These are phyloP conservation scores for Zoysia matrella DNA, from an alignment of 202 grass and related monocot species.

Conservation along the genomic window DNA sequence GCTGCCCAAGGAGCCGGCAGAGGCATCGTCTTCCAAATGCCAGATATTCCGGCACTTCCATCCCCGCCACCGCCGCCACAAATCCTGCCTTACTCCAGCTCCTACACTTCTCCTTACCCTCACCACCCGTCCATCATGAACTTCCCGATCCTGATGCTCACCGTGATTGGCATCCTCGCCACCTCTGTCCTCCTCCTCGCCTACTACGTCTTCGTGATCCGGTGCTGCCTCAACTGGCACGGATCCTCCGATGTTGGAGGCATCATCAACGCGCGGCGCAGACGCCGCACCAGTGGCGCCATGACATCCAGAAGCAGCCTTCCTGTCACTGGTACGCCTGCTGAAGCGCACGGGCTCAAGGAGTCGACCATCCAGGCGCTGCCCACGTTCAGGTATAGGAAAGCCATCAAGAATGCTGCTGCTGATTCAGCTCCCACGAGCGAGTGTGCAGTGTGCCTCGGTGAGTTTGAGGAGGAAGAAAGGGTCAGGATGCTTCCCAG, in stretches of 20 bases:
- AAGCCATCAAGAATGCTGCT: background rate
- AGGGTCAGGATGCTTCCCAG: constrained; percentile 68
- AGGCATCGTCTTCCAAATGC: constrained; percentile 9
- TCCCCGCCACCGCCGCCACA: background rate
- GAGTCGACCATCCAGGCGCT: constrained; percentile 55
- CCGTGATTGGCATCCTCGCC: constrained; percentile 71
- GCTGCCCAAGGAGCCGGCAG: background rate
- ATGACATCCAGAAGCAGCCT: background rate
- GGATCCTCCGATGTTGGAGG: background rate
- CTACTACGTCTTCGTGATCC: constrained; percentile 93
- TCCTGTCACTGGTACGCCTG: background rate
- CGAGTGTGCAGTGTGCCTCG: constrained; percentile 79
- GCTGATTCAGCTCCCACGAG: background rate
- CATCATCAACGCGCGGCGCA: background rate
- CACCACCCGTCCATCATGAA: constrained; percentile 41
- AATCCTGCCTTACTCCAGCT: background rate
- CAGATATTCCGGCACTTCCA: background rate
- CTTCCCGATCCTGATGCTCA: constrained; percentile 74
- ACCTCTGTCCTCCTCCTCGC: constrained; percentile 70
- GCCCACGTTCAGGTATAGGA: constrained; percentile 64
- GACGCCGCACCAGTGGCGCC: background rate
- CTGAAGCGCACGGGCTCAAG: constrained; percentile 42
- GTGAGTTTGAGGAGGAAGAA: constrained; percentile 82
- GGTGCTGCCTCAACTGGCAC: constrained; percentile 76
- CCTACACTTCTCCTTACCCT: constrained; percentile 8